Evolutionary conservation across 2,329 filamentous ascomycete species (phyloP), one percentile per base, ranked within the genome.

Genomic region (Apiospora aurea): DNA sequence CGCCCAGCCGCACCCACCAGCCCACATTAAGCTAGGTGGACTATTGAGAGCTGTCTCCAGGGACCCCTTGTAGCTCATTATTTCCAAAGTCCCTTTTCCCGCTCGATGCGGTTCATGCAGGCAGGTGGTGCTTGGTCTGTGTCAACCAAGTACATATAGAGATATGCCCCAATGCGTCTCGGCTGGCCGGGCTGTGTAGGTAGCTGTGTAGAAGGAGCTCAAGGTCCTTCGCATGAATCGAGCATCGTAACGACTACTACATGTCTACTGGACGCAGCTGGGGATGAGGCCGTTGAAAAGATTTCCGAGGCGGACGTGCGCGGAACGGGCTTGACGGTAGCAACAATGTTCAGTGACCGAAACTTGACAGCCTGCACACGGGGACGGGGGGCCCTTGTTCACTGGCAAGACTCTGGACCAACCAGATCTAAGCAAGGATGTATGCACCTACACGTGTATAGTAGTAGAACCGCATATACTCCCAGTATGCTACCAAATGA

Each of bases 81-180:
- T 64, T 64, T 21, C 18, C 34, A 64, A 41, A 41, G 34, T 41
- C 57, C 57, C 34, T 13, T 64, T 64, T 61, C 29, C 53, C 53
- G 53, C 34, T 64, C 34, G 21, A 41, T n/a, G 34, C 57, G 18
- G 57, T 24, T 64, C 57, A 38, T 64, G 57, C 57, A 41, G 53
- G 4, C 18, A 61, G 57, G 57, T n/a, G 34, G 57, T 64, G 57
- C 57, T 10, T 64, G 57, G 57, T 64, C 57, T 64, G 57, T 64
- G 57, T 64, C 34, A 64, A 41, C 57, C 57, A 64, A 24, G 57
- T 41, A 21, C 4, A 64, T 41, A 21, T 11, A 64, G 18, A 41
- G 29, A 41, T 64, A 41, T 64, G 34, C 57, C 57, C 57, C 10
- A 41, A n/a, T 38, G 57, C 57, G 41, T n/a, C 34, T 64, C 57